A percentile compares a stretch with the other conserved stretches of the same genome.
Evolutionary conservation across 2,329 filamentous ascomycete genomes (phyloP).

Genomic region (Trichoderma sp.): DNA sequence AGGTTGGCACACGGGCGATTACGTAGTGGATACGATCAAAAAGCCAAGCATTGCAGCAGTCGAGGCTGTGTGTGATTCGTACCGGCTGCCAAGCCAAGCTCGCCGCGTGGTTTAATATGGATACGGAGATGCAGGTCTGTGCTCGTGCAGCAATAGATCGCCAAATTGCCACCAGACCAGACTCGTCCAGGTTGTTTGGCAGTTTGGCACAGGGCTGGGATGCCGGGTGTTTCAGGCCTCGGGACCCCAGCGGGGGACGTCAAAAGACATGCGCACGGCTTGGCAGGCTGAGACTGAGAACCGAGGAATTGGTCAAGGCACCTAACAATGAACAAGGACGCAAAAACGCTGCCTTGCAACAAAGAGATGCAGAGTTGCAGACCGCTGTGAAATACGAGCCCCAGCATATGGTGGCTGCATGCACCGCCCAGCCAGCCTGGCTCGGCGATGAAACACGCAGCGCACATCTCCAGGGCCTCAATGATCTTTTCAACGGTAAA

Average conservation of each 20-base stretch:
- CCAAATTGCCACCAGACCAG: conserved; percentile 18
- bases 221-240: conserved; percentile 22
- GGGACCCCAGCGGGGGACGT: background rate
- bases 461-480: background rate
- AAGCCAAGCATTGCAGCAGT: background rate
- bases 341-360: background rate
- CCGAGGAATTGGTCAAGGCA: background rate
- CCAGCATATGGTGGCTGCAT: background rate
- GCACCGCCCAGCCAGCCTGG: background rate
- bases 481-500: too few relatives aligned
- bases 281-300: background rate
- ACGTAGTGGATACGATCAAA: conserved; percentile 27
- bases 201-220: background rate
- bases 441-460: background rate
- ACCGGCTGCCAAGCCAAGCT: conserved; percentile 3
- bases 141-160: conserved; percentile 8
- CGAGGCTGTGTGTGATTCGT: conserved; percentile 12
- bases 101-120: background rate
- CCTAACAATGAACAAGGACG: background rate
- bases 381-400: background rate
- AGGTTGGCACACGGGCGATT: conserved; percentile 24
- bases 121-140: conserved; percentile 4
- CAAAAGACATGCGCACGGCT: background rate
- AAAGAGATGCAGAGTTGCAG: background rate
- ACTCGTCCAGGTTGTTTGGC: background rate